These are phyloP conservation scores for Ceratobasidium papillatum DNA, from an alignment of 1,284 basidiomycete species.

Conservation along the genomic window DNA sequence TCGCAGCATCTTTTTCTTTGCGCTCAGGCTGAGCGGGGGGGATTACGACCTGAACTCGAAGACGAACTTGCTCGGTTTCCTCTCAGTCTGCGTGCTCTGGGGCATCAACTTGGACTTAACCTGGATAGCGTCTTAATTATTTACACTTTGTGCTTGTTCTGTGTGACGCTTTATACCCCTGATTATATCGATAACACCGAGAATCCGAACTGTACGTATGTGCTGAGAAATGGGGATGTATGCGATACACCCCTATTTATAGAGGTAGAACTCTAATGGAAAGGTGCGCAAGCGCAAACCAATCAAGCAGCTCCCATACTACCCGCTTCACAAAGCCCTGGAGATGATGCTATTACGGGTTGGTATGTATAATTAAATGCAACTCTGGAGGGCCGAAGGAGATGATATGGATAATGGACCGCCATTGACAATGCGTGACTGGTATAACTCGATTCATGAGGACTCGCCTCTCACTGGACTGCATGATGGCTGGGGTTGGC, in stretches of 20 bases:
- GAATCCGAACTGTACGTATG: neutral
- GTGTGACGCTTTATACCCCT: neutral
- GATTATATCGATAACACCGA: neutral
- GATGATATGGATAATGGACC: too few relatives aligned
- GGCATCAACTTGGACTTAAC: constrained; percentile 1
- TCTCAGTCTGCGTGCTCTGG: neutral
- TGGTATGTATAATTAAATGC: too few relatives aligned
- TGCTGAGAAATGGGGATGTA: neutral
- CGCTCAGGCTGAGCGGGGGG: neutral
- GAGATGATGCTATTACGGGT: too few relatives aligned
- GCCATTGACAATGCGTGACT: too few relatives aligned
- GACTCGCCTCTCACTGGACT: too few relatives aligned
- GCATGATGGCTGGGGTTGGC: neutral
- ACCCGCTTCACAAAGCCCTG: too few relatives aligned
- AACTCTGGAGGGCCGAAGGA: too few relatives aligned
- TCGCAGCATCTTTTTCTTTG: neutral
- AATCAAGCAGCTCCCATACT: too few relatives aligned
- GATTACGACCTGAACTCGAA: neutral
- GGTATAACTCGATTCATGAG: too few relatives aligned
- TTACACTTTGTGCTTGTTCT: neutral
- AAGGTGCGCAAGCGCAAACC: too few relatives aligned
- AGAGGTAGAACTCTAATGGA: too few relatives aligned
- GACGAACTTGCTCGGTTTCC: neutral
- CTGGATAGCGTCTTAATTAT: neutral
- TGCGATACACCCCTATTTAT: neutral